Percentiles rank a stretch among this genome's conserved stretches.
Evolutionary conservation across 2,329 filamentous ascomycete species (phyloP).

Genomic region (Triangularia setosa): DNA sequence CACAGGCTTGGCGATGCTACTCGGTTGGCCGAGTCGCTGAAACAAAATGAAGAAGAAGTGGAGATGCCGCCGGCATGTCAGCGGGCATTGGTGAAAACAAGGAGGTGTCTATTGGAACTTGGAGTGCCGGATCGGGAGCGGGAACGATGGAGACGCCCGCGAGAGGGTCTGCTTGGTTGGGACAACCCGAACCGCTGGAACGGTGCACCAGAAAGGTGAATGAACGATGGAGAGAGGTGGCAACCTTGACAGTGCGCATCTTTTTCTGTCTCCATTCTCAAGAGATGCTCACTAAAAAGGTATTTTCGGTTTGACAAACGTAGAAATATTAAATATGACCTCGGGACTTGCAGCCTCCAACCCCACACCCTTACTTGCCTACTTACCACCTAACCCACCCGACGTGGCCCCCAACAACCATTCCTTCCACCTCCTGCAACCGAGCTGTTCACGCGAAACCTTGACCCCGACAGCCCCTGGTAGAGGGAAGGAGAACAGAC

Average conservation of each 20-base stretch:
- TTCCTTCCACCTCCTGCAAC: background rate
- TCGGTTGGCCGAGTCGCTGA: background rate
- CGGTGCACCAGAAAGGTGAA: background rate
- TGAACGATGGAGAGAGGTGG: background rate
- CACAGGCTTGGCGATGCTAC: background rate
- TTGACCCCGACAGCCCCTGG: background rate
- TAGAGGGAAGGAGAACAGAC: background rate
- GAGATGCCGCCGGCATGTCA: background rate
- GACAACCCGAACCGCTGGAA: background rate
- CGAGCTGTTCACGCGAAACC: background rate
- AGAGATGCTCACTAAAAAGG: no score
- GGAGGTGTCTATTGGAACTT: background rate
- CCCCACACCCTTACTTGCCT: background rate
- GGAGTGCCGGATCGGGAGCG: conserved; percentile 7
- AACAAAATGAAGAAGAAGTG: background rate
- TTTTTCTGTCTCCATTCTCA: background rate
- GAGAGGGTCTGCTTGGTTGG: background rate
- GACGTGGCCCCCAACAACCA: background rate
- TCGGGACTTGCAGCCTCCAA: background rate
- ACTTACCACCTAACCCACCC: background rate
- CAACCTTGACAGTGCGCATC: background rate
- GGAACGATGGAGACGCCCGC: background rate
- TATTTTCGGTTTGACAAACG: background rate
- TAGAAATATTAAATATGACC: background rate
- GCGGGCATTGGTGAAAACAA: background rate